Base-by-base conservation (phyloP, 2,329 filamentous ascomycete species). In the Knoxdaviesia proteae region DNA sequence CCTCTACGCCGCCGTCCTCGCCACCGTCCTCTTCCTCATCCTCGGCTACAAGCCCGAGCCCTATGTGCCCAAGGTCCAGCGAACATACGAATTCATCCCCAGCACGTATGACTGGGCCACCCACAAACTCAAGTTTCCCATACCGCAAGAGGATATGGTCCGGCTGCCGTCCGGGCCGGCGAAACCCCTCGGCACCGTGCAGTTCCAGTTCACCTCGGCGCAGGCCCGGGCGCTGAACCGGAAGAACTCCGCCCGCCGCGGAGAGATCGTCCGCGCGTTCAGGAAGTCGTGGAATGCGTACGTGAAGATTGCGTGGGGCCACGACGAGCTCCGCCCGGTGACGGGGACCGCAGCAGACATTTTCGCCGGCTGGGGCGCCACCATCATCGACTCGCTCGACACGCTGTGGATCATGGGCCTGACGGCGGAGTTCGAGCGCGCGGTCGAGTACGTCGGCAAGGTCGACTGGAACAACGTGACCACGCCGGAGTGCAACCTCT, bases 21-120 rank as follows among this genome's bases (percentile, higher is more conserved):
- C 54, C 59, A 20, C 58, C 59, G 47, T 71, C 68, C 39, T 71
- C 69, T 53, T 75, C 69, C 44, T 73, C 68, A 50, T 80, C 78
- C 48, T 72, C 72, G 49, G 74, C 69, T 50, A 90, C 63, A 8
- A 80, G 20, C 20, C 20, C 20, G 20, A 20, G 20, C 20, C 20
- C 77, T 63, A 74, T 79, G 63, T 92, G 83, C 50, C 87, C 84
- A 47, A 88, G 56, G 57, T 71, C 73, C 57, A 92, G 56, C 35
- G 35, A 32, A 36, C 32, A 30, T 46, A 44, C 38, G 34, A 36
- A 4, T 46, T 40, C 31, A 33, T 42, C 6, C 45, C 45, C 7
- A 49, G 45, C 44, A 45, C 43, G 33, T 50, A 50, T 47, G 47
- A 50, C 43, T 50, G 49, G 49, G 40, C 49, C 7, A 36, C 37